Conservation (phyloP, 2,329 filamentous ascomycete genomes). For the Penicillium janthinellum region DNA sequence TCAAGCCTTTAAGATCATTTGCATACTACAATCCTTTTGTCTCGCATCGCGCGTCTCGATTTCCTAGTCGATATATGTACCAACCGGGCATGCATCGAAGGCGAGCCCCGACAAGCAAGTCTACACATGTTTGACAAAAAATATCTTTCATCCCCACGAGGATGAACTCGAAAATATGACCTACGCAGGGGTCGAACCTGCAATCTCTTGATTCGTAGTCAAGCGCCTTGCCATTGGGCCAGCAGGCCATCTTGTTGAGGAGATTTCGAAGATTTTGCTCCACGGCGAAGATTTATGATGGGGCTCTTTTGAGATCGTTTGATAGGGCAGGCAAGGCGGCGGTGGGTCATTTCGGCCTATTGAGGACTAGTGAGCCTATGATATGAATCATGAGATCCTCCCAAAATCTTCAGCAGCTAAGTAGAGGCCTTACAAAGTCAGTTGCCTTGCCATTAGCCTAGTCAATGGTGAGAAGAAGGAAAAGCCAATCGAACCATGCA, state of each 20-base stretch:
- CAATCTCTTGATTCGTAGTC: conserved; percentile 57
- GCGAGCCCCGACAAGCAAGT: neutral
- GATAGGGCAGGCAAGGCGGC: neutral
- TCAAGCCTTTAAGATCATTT: no score
- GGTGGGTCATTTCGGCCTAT: neutral
- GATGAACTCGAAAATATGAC: conserved; percentile 27
- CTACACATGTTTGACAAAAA: neutral
- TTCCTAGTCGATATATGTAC: no score
- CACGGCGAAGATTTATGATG: neutral
- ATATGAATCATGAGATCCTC: neutral
- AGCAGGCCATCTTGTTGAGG: conserved; percentile 29
- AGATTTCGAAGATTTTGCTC: neutral
- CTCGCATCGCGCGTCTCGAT: no score
- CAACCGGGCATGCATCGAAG: neutral
- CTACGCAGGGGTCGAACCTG: conserved; percentile 50
- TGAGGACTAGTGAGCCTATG: neutral
- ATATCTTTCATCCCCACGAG: neutral
- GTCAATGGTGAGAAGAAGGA: neutral
- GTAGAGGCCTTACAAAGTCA: no score
- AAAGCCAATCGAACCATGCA: neutral
- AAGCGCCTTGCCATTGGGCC: conserved; percentile 55
- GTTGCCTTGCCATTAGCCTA: neutral
- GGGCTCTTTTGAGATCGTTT: neutral
- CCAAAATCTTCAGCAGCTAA: no score
- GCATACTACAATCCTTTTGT: no score